Evolutionary conservation across 768 basidiomycete genomes (phyloP).

Genomic region (Kwoniella europaea): DNA sequence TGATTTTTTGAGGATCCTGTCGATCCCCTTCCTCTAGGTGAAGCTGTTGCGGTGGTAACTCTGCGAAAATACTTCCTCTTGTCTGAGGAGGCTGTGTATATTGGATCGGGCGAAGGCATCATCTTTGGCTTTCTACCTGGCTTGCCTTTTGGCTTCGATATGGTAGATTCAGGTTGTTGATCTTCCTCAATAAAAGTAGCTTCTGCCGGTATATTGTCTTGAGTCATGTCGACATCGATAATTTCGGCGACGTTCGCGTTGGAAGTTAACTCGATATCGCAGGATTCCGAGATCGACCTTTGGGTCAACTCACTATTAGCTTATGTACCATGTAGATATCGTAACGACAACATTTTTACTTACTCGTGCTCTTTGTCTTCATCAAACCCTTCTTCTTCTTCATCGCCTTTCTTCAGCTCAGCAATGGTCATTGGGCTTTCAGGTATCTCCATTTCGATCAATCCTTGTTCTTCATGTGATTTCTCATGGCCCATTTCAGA

Average conservation of each 20-base stretch:
- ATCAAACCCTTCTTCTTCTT: background rate
- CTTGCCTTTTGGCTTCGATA: background rate
- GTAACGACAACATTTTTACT: background rate
- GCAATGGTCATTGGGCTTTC: background rate
- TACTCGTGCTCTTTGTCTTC: background rate
- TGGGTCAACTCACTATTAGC: background rate
- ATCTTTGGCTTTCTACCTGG: background rate
- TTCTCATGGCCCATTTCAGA: background rate
- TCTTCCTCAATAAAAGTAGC: background rate
- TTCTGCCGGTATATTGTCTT: background rate
- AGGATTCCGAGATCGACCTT: background rate
- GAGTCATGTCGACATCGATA: background rate
- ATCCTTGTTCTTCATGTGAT: background rate
- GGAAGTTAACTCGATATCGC: background rate
- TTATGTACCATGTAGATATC: too few species aligned
- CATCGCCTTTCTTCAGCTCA: background rate
- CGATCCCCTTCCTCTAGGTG: background rate
- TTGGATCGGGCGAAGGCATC: background rate
- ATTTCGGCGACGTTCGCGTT: background rate
- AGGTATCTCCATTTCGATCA: background rate
- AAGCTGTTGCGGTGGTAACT: background rate
- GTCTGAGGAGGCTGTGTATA: background rate
- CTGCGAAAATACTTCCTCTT: background rate
- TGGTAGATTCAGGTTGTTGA: background rate
- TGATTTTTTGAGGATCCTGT: background rate